Base-by-base conservation (phyloP, 352 stramenopile genomes). In the Pythium coloratum region DNA sequence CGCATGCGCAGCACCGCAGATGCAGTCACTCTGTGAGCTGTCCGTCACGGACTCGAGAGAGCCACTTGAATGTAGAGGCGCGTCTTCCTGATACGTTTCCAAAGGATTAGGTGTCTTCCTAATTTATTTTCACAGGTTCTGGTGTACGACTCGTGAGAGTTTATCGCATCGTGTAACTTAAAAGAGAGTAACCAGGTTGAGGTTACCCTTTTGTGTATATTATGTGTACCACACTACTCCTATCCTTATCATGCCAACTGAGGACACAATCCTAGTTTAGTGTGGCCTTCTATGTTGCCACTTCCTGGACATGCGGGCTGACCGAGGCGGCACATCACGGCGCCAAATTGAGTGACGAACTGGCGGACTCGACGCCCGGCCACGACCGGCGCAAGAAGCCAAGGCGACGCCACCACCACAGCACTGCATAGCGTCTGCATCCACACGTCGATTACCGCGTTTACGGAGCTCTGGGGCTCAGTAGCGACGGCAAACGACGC, bases 281-380 rank as follows among this genome's bases (percentile, higher is more conserved):
- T 47, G 54, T 59, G 18, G 6, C 8, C 32, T 46, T 47, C 54
- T 13, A 47, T 32, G n/a, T 30, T 33, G 6, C 30, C 32, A 36
- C 12, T 59, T 34, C 40, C 32, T 18, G 20, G 51, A 57, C 46
- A 24, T n/a, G 46, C 46, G 46, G 13, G 38, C 9, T 53, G 46
- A 16, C 3, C 32, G 44, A 16, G 14, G 44, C 20, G 44, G 46
- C 46, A 32, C 46, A 53, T 53, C 32, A 26, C 32, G 18, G 32
- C 54, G 32, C 54, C 54, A 59, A 59, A 24, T 42, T 24, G 54
- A 59, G 34, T 42, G 54, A 59, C 49, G 49, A 55, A 36, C 49
- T 12, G 28, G 20, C 49, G 26, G 13, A 18, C 49, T 55, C 26
- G 26, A 55, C 49, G 49, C 20, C 6, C 49, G 8, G 46, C 20